Evolutionary conservation across 2,329 filamentous ascomycete species (phyloP), one percentile per base, ranked within the genome.

Genomic region (Lecanosticta acicola): DNA sequence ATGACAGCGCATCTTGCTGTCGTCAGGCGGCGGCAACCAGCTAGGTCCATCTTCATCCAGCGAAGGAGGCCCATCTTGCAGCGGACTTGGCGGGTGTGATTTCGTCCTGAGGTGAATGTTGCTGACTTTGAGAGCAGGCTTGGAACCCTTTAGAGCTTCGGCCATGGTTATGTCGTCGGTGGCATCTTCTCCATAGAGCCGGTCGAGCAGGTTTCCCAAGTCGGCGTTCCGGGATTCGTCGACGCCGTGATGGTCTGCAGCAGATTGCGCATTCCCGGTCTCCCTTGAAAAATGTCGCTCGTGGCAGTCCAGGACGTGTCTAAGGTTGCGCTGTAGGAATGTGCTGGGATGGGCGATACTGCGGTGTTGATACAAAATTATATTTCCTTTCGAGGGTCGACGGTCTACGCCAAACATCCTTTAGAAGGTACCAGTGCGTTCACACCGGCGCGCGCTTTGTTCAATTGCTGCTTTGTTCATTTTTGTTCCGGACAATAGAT

Each of bases 311-410:
- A 66, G 50, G 14, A 51, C 50, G 16, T 45, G 37, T n/a, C 57
- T 46, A 13, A 66, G n/a, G 36, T 66, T 66, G 17, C 62, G 57
- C 13, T 51, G 57, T 11, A 66, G 46, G 39, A 63, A 65, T 13
- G n/a, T 34, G 5, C 39, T 17, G 9, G 32, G 48, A 1, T 10
- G n/a, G 18, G 19, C 9, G 13, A 13, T 29, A 21, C 35, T 29
- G 16, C 33, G 8, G 11, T 26, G n/a, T 17, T 33, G 33, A 18
- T 36, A 38, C 14, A 46, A 26, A 7, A 29, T n/a, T 34, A 42
- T 33, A 32, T 41, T 41, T 14, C 38, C 39, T n/a, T 29, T 29
- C 11, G 11, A 5, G 11, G 11, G 24, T 29, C 24, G 24, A 7
- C 24, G 5, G 24, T 29, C 24, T 11, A 7, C 7, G 7, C 5